Evolutionary conservation across 192 early-diverging fungal species (phyloP).

Genomic region (Coemansia sp.): DNA sequence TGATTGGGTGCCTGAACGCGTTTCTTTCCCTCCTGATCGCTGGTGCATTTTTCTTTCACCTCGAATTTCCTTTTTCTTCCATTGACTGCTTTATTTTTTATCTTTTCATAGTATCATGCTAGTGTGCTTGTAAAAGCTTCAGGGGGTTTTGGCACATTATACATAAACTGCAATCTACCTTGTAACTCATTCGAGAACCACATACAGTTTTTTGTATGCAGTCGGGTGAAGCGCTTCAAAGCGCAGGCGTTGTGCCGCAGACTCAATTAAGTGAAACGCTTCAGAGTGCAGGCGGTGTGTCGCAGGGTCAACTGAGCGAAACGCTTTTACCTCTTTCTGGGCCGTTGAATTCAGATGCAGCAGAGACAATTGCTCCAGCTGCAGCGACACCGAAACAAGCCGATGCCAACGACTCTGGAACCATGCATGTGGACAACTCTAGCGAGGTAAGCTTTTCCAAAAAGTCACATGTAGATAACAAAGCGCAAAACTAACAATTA

Average conservation of each 20-base stretch:
- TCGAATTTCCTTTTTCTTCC: not conserved
- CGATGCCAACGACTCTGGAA: constrained; percentile 17
- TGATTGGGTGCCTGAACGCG: constrained; percentile 6
- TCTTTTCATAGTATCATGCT: not conserved
- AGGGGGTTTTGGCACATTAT: not conserved
- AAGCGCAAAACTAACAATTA: not conserved
- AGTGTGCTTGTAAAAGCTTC: not conserved
- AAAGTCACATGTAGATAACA: not conserved
- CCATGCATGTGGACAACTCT: constrained; percentile 41
- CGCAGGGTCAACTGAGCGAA: not conserved
- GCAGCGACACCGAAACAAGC: constrained; percentile 9
- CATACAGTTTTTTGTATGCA: constrained; percentile 4
- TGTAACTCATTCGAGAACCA: too few species aligned
- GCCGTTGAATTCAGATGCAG: constrained; percentile 1
- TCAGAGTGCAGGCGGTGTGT: not conserved
- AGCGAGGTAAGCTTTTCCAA: constrained; percentile 36
- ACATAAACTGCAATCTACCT: not conserved
- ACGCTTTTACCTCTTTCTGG: not conserved
- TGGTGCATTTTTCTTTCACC: constrained; percentile 4
- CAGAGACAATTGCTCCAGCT: constrained; percentile 4
- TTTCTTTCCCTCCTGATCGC: constrained; percentile 2
- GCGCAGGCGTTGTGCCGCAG: not conserved
- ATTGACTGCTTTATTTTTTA: constrained; percentile 5
- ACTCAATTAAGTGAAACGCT: not conserved
- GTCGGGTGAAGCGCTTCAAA: constrained; percentile 1